Evolutionary conservation across 768 basidiomycete genomes (phyloP), one percentile per base, ranked within the genome.

Genomic region (Serendipita sp.): DNA sequence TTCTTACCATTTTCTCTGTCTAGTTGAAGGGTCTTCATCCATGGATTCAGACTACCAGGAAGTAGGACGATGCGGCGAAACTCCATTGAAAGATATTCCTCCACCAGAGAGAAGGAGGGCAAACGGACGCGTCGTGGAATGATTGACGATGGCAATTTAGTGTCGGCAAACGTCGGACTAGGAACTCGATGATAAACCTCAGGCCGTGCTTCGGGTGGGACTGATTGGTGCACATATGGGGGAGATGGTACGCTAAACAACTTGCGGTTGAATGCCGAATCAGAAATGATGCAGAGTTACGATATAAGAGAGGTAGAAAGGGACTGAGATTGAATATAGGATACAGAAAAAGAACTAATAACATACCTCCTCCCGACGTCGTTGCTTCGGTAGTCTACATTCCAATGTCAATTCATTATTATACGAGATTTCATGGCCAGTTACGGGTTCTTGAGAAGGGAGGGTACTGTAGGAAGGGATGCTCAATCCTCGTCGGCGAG

Each of bases 201-300:
- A 41, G 13, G 13, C 38, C 7, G 38, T 41, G 38, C 5, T 13
- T 7, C 5, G 7, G 38, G 38, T 41, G 7, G 38, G 38, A 41
- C 7, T 13, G 38, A 41, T 13, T 41, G 38, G 38, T 41, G 38
- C 38, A 41, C 38, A 41, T 41, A 60, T n/a, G 56, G 23, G 18
- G 56, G 56, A 23, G 56, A 36, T 60, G 56, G 56, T 51, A 51
- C 48, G 48, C 48, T 51, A 51, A 18, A 32, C 48, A 51, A n/a
- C 48, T 36, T 60, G 56, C 28, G 56, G 56, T 35, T 35, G 23
- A 35, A 36, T 15, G 23, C 35, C 56, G 16, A 60, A 30, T n/a
- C 35, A 23, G 35, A 36, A 30, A 30, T 23, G 11, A n/a, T 28
- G 56, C 23, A 32, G 35, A 10, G n/a, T 23, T 35, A 8, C 8